Percentiles rank a stretch among this genome's conserved stretches.
Evolutionary conservation across 768 basidiomycete species (phyloP).

Genomic region (Agaricus blazei): DNA sequence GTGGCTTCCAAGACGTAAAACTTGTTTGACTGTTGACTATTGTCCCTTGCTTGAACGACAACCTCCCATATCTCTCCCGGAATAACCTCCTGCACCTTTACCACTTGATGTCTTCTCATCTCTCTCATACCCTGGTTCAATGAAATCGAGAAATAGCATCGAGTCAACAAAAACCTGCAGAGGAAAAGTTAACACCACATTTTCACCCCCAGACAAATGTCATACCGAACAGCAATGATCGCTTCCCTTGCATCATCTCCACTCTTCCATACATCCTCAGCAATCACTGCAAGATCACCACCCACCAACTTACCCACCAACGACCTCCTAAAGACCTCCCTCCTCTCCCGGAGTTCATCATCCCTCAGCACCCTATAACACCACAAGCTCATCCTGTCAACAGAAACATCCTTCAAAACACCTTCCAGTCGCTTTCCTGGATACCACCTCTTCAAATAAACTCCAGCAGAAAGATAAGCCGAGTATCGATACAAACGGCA

Average conservation of each 20-base stretch:
- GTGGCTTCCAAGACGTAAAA: constrained; percentile 66
- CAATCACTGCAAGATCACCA: constrained; percentile 28
- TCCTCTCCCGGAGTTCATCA: constrained; percentile 34
- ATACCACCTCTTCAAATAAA: constrained; percentile 42
- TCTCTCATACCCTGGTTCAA: constrained; percentile 33
- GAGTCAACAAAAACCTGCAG: constrained; percentile 57
- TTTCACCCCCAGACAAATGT: not conserved
- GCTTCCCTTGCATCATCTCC: constrained; percentile 57
- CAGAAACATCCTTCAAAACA: constrained; percentile 32
- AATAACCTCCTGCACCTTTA: constrained; percentile 48
- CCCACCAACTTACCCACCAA: constrained; percentile 42
- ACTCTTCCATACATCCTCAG: constrained; percentile 49
- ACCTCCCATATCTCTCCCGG: constrained; percentile 59
- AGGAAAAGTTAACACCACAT: not conserved
- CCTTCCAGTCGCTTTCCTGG: constrained; percentile 42
- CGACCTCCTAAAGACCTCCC: constrained; percentile 35
- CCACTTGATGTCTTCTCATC: constrained; percentile 23
- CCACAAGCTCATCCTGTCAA: constrained; percentile 61
- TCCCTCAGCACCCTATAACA: constrained; percentile 58
- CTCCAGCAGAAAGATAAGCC: constrained; percentile 51
- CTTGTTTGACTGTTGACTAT: constrained; percentile 16
- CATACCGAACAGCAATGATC: constrained; percentile 3
- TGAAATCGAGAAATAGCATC: constrained; percentile 60
- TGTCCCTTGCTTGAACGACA: constrained; percentile 11
- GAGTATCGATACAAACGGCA: constrained; percentile 28